These are phyloP conservation scores for Podospora anserina DNA, from an alignment of 495 filamentous ascomycete genomes.

Conservation along the genomic window DNA sequence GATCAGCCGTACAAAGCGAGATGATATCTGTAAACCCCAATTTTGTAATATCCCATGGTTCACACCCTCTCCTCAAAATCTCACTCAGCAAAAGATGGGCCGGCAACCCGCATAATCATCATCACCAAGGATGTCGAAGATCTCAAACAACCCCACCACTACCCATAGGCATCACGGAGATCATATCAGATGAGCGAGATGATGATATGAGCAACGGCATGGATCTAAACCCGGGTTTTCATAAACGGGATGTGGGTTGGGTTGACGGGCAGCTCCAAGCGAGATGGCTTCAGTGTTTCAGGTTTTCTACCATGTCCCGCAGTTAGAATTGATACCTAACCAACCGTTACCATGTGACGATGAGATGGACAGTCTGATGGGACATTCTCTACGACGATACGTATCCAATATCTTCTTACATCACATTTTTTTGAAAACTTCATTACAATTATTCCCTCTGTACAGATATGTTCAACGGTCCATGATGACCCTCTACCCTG, in stretches of 20 bases:
- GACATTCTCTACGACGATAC: too few relatives aligned
- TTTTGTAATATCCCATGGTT: neutral
- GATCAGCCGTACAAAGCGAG: neutral
- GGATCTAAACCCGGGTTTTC: neutral
- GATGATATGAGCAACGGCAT: neutral
- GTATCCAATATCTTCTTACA: too few relatives aligned
- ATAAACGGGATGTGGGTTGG: neutral
- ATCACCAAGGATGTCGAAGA: neutral
- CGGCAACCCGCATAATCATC: neutral
- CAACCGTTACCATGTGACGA: neutral
- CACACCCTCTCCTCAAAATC: neutral
- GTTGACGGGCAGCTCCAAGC: neutral
- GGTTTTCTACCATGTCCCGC: neutral
- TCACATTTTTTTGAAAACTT: too few relatives aligned
- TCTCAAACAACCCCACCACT: neutral
- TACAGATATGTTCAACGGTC: too few relatives aligned
- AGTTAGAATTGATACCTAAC: neutral
- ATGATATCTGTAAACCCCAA: neutral
- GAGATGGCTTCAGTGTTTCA: conserved; percentile 6
- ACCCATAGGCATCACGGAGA: neutral
- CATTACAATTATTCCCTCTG: too few relatives aligned
- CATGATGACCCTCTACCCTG: too few relatives aligned
- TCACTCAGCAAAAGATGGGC: neutral
- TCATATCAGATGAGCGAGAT: neutral
- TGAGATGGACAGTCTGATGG: neutral